Base-by-base conservation (phyloP, 2,329 filamentous ascomycete species). In the Talaromyces verruculosus region DNA sequence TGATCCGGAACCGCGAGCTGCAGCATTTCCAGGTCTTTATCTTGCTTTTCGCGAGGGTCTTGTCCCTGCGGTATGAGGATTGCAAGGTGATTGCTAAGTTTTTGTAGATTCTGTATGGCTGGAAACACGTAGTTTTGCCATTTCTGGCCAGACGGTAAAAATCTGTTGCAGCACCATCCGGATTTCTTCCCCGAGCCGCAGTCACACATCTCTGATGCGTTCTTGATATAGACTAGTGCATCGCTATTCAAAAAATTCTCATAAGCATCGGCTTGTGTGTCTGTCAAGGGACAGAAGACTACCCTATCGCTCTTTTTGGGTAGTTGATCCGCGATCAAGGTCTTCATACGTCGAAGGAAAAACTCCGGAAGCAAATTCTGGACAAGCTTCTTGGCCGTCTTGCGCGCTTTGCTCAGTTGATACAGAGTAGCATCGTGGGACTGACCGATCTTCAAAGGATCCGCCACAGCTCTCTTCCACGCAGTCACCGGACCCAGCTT, bases 241-340 rank as follows among this genome's bases (percentile, higher is more conserved):
- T 89, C 86, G 67, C 90, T 91, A 15, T 87, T 84, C n/a, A 97
- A 80, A 64, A 95, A 91, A 43, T 89, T 90, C 71, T 92, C 86
- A 75, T 99, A 99, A 0, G 93, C 94, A 37, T 89, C 85, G 13
- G 86, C 85, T 77, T 99, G 95, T 0, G 89, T 85, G 4, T 90
- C 86, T 0, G 93, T 97, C 22, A 99, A 84, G 1, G 93, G 93
- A 71, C 95, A 99, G 74, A 99, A 99, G 4, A 98, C 92, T 0
- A 98, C 93, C 64, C 90, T 88, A 75, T 99, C 95, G 39, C 87
- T 93, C 83, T 99, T 99, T 79, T 93, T 96, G 0, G 95, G 95
- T 7, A 99, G 83, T 74, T 99, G 94, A 72, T 97, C 84, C 0
- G 93, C 92, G 67, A 99, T 97, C 17, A 98, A 82, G 0, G 89